phyloP scores from a whole-genome alignment of 768 basidiomycete species.

The Pleurotus djamor region DNA sequence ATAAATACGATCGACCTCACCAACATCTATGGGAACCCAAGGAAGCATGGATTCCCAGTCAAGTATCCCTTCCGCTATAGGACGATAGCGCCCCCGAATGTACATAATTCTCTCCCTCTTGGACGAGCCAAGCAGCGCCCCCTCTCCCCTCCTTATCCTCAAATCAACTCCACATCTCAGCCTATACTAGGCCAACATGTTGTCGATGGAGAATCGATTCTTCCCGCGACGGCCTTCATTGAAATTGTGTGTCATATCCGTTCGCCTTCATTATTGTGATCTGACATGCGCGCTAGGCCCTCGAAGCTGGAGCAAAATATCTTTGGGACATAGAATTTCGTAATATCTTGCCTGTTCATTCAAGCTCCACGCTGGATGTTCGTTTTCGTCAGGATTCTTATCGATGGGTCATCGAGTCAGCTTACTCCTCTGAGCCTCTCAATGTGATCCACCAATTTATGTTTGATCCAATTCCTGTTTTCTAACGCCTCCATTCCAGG shows the following conservation, averaged over 20 bases:
- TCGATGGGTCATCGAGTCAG: not conserved
- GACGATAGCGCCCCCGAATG: not conserved
- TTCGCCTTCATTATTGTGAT: not conserved
- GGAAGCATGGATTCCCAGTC: not conserved
- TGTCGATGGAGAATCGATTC: slow-evolving; percentile 34
- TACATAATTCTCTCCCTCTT: not conserved
- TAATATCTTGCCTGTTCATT: not conserved
- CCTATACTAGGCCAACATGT: slow-evolving; percentile 38
- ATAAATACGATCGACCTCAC: not conserved
- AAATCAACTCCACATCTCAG: slow-evolving; percentile 16
- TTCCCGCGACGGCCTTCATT: slow-evolving; percentile 37
- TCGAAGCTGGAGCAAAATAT: not conserved
- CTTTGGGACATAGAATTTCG: not conserved
- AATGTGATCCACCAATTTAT: too few relatives aligned
- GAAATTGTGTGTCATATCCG: slow-evolving; percentile 22
- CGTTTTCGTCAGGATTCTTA: not conserved
- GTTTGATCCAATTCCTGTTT: too few relatives aligned
- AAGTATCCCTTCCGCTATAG: not conserved
- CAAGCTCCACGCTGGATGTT: not conserved
- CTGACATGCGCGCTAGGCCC: not conserved
- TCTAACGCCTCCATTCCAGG: too few relatives aligned
- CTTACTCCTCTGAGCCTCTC: too few relatives aligned
- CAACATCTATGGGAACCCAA: not conserved
- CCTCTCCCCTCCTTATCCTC: not conserved
- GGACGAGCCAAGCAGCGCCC: too few relatives aligned